phyloP scores from a whole-genome alignment of 441 rosid genomes.

The Adansonia rubrostipa region DNA sequence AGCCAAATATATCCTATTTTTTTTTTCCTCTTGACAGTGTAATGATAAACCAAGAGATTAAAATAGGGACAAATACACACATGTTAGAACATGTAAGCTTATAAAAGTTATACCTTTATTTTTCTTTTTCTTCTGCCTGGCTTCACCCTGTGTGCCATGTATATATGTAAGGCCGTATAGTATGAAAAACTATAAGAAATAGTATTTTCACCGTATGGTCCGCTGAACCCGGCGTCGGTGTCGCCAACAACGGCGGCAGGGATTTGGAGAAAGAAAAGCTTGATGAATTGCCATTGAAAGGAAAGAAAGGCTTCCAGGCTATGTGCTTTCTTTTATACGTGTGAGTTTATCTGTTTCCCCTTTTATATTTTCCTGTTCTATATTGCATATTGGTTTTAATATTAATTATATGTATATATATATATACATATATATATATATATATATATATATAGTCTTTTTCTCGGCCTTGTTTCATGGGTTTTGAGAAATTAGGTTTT shows the following conservation, averaged over 20 bases:
- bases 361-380: neutral
- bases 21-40: neutral
- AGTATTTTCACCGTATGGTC: slow-evolving; percentile 18
- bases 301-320: slow-evolving; percentile 22
- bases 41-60: slow-evolving; percentile 14
- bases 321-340: neutral
- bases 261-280: slow-evolving; percentile 22
- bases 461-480: neutral
- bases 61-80: neutral
- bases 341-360: neutral
- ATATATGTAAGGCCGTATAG: slow-evolving; percentile 5
- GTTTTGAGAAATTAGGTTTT: slow-evolving; percentile 18
- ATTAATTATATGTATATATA: neutral
- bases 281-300: slow-evolving; percentile 30
- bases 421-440: too few relatives aligned
- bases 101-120: slow-evolving; percentile 9
- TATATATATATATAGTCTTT: neutral
- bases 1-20: neutral
- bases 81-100: slow-evolving; percentile 12
- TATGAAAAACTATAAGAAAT: neutral
- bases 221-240: slow-evolving; percentile 26
- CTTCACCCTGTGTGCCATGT: slow-evolving; percentile 48
- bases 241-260: slow-evolving; percentile 30
- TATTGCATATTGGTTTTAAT: neutral
- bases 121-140: slow-evolving; percentile 38